These are phyloP conservation scores for Neofusicoccum kwambonambiense DNA, from an alignment of 2,329 filamentous ascomycete genomes.

Conservation along the genomic window DNA sequence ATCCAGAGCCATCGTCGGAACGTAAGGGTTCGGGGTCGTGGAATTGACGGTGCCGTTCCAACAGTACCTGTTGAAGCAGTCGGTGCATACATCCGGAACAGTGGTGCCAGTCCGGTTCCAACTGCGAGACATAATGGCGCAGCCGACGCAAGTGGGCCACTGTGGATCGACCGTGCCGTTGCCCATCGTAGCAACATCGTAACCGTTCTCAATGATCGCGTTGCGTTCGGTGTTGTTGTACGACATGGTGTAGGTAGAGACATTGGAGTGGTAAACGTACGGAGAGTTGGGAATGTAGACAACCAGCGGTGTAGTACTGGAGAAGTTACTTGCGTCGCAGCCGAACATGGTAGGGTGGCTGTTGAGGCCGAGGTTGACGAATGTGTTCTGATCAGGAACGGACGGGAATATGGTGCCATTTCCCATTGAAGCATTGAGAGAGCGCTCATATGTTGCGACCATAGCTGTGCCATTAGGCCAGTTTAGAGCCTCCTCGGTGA, in stretches of 20 bases:
- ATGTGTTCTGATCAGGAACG: constrained; percentile 72
- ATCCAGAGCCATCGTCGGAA: constrained; percentile 26
- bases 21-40: constrained; percentile 27
- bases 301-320: constrained; percentile 62
- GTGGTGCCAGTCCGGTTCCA: constrained; percentile 67
- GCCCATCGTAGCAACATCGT: constrained; percentile 76
- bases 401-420: constrained; percentile 72
- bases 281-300: constrained; percentile 88
- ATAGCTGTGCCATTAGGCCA: constrained; percentile 79
- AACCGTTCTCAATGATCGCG: constrained; percentile 81
- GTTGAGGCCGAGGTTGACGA: constrained; percentile 75
- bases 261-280: constrained; percentile 74
- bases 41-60: constrained; percentile 76
- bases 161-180: constrained; percentile 71
- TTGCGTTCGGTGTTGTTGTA: constrained; percentile 69
- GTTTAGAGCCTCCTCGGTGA: constrained; percentile 38
- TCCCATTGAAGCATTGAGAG: constrained; percentile 53
- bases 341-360: constrained; percentile 76
- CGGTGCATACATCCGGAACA: constrained; percentile 68
- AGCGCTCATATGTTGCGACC: constrained; percentile 71
- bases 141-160: constrained; percentile 85
- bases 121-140: constrained; percentile 77
- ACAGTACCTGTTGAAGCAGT: constrained; percentile 82
- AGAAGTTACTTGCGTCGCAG: constrained; percentile 66
- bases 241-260: constrained; percentile 69